Conservation (phyloP, 2,329 filamentous ascomycete species). For the Colletotrichum sp. region DNA sequence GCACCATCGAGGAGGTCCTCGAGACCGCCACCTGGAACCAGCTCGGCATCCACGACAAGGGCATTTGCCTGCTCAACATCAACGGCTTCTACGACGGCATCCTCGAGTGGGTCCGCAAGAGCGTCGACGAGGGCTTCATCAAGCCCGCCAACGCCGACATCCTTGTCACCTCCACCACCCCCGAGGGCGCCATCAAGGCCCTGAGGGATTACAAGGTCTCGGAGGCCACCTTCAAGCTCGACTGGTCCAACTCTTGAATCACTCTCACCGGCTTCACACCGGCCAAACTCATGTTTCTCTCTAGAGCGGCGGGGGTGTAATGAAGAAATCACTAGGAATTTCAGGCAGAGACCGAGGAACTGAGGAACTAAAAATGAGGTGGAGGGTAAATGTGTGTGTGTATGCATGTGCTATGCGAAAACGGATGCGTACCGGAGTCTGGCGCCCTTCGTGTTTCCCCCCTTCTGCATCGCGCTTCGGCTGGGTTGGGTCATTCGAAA, state of each 20-base stretch:
- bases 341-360: neutral
- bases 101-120: slow-evolving; percentile 78
- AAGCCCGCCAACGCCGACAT: slow-evolving; percentile 73
- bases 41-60: slow-evolving; percentile 83
- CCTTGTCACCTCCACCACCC: slow-evolving; percentile 74
- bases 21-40: slow-evolving; percentile 95
- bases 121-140: slow-evolving; percentile 80
- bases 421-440: slow-evolving; percentile 14
- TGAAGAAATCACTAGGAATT: neutral
- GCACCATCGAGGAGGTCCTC: slow-evolving; percentile 95
- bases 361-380: neutral
- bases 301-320: neutral
- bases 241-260: slow-evolving; percentile 67
- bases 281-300: neutral
- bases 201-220: slow-evolving; percentile 78
- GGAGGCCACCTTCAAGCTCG: slow-evolving; percentile 75
- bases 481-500: neutral
- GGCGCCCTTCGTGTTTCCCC: slow-evolving; percentile 13
- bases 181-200: slow-evolving; percentile 72
- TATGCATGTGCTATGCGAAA: neutral
- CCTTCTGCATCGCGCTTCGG: neutral
- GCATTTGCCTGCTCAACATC: slow-evolving; percentile 84
- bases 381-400: neutral
- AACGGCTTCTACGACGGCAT: slow-evolving; percentile 93
- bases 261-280: neutral